Evolutionary conservation across 345 rosid species (phyloP).

Genomic region (Geranium brycei): DNA sequence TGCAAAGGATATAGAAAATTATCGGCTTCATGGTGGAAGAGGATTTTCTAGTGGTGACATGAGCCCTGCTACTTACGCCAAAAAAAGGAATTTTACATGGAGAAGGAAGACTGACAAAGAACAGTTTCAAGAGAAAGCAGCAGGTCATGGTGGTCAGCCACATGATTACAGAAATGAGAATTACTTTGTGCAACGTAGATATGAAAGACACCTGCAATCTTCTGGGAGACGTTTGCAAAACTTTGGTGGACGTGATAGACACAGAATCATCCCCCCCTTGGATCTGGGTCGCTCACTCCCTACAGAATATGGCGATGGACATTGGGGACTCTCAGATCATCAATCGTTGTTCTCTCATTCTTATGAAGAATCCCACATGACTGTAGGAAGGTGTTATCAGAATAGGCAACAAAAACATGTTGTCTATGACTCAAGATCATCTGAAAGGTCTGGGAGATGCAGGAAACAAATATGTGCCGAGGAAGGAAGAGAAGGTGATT

Average conservation of each 20-base stretch:
- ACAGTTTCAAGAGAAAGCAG: constrained; percentile 15
- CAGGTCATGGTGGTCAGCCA: constrained; percentile 15
- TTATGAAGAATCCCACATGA: constrained; percentile 16
- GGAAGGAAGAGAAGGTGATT: constrained; percentile 16
- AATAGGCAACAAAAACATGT: constrained; percentile 10
- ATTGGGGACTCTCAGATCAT: constrained; percentile 11
- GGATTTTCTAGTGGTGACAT: constrained; percentile 12
- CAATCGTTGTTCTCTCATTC: constrained; percentile 14
- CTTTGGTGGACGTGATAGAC: constrained; percentile 23
- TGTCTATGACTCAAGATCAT: constrained; percentile 12
- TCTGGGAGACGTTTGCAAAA: constrained; percentile 19
- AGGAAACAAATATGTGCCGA: constrained; percentile 12
- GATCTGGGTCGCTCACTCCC: constrained; percentile 21
- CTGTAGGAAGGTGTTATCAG: constrained; percentile 20
- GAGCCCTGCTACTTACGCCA: constrained; percentile 15
- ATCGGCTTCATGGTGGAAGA: constrained; percentile 13
- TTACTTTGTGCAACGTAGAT: constrained; percentile 15
- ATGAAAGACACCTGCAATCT: constrained; percentile 15
- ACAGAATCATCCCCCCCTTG: constrained; percentile 15
- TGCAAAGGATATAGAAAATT: constrained; percentile 17
- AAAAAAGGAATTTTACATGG: constrained; percentile 15
- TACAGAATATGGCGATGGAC: constrained; percentile 20
- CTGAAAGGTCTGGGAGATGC: constrained; percentile 13
- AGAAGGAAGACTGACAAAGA: constrained; percentile 18
- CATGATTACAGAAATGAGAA: constrained; percentile 16